phyloP scores from a whole-genome alignment of 2,329 filamentous ascomycete genomes.

The Botrytis aclada region DNA sequence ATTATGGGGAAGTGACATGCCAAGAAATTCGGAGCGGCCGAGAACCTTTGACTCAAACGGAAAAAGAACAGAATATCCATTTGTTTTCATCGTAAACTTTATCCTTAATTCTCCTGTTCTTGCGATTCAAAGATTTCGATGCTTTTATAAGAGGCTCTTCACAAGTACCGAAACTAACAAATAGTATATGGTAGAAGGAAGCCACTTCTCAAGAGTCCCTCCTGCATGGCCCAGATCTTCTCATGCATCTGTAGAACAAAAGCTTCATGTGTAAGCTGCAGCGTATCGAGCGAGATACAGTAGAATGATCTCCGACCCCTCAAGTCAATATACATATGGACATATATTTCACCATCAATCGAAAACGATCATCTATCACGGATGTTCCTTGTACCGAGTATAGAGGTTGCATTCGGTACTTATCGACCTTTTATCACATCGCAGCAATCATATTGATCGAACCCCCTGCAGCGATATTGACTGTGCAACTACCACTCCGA shows the following conservation, averaged over 20 bases:
- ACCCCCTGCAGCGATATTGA: neutral
- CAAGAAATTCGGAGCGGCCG: neutral
- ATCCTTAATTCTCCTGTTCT: neutral
- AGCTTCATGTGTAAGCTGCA: neutral
- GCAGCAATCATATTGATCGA: neutral
- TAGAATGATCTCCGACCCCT: neutral
- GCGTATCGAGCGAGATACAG: neutral
- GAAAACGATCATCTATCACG: neutral
- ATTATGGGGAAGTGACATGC: neutral
- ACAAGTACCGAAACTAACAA: neutral
- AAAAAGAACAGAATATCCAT: neutral
- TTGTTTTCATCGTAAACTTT: neutral
- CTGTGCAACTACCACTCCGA: neutral
- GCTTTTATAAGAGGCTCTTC: too few species aligned
- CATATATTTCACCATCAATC: neutral
- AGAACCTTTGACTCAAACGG: neutral
- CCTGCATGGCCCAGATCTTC: neutral
- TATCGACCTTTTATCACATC: neutral
- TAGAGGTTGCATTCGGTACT: neutral
- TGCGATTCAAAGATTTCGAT: neutral
- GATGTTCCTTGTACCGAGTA: neutral
- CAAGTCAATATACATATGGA: neutral
- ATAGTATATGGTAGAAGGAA: neutral
- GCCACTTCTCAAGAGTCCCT: neutral
- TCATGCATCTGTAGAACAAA: neutral